Base-by-base conservation (phyloP, 2,329 filamentous ascomycete genomes). In the Calonectria crousiana region DNA sequence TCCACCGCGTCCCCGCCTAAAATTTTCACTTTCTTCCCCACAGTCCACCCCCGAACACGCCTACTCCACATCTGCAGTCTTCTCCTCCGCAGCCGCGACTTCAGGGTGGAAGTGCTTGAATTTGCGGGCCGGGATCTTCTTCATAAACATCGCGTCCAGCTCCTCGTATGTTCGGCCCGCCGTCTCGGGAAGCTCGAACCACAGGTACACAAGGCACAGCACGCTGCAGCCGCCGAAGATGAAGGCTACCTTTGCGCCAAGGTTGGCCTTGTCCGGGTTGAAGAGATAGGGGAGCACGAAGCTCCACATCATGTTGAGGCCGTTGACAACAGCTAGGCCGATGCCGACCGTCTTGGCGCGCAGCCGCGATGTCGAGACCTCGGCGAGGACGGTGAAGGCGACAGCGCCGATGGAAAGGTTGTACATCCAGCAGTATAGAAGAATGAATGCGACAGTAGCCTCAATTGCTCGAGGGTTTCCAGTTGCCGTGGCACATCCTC, bases 391-490 rank as follows among this genome's bases (percentile, higher is more conserved):
- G 0, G 84, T 83, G 71, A 82, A 86, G 6, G 83, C 83, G 0
- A 84, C 84, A 2, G 85, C 81, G 16, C 86, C 86, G 26, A 88
- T 86, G 13, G 83, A 84, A 58, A 85, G 79, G 60, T 86, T 83
- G 73, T 86, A 87, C 69, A 82, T 79, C 76, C 81, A 86, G 77
- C 80, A 82, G 75, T 84, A 87, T 11, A 86, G 67, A n/a, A 85
- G 74, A 4, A 87, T 83, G 60, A 87, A 79, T 8, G 82, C 83
- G 20, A 83, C 82, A 0, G 80, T 78, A 6, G 78, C 82, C 69
- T 81, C 80, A 70, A 81, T 78, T 13, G 74, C 60, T 0, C 60
- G 72, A 0, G 36, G 44, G 36, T 62, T 62, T 11, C 52, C 75
- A 5, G 69, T 76, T 13, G 69, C 75, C 16, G 72, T 76, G 1